Conservation (phyloP, 345 rosid genomes). For the Hibiscus mutabilis region DNA sequence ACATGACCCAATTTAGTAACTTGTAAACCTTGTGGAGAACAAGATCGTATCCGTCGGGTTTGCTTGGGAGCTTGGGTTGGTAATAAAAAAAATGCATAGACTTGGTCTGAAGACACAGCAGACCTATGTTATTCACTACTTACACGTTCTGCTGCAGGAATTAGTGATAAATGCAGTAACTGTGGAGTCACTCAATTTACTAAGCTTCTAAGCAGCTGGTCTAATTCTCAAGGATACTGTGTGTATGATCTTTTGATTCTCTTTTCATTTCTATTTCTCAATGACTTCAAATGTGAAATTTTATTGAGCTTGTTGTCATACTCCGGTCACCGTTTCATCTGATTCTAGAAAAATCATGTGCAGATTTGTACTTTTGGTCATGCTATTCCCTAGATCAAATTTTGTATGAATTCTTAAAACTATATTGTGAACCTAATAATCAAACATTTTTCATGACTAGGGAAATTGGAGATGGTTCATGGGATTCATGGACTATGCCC, state of each 20-base stretch:
- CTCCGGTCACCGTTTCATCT: too few relatives aligned
- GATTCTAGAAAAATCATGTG: too few relatives aligned
- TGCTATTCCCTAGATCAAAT: background rate
- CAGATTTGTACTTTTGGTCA: background rate
- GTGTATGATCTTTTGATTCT: constrained; percentile 39
- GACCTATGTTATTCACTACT: background rate
- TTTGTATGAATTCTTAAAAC: background rate
- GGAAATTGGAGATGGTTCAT: constrained; percentile 83
- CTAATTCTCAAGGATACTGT: constrained; percentile 74
- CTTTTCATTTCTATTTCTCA: background rate
- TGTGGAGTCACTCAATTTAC: constrained; percentile 50
- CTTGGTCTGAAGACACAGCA: background rate
- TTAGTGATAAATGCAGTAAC: constrained; percentile 63
- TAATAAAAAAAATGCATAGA: too few relatives aligned
- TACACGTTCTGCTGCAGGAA: constrained; percentile 41
- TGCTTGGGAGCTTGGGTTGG: too few relatives aligned
- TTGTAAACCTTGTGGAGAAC: too few relatives aligned
- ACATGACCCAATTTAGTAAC: too few relatives aligned
- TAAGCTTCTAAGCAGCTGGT: constrained; percentile 64
- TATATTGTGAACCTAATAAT: background rate
- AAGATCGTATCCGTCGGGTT: too few relatives aligned
- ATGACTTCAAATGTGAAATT: too few relatives aligned
- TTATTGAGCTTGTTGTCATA: too few relatives aligned
- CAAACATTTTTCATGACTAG: constrained; percentile 23
- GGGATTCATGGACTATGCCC: constrained; percentile 96